Evolutionary conservation across 805 yeast species (phyloP), one percentile per base, ranked within the genome.

Genomic region (Kazachstania bromeliacearum): DNA sequence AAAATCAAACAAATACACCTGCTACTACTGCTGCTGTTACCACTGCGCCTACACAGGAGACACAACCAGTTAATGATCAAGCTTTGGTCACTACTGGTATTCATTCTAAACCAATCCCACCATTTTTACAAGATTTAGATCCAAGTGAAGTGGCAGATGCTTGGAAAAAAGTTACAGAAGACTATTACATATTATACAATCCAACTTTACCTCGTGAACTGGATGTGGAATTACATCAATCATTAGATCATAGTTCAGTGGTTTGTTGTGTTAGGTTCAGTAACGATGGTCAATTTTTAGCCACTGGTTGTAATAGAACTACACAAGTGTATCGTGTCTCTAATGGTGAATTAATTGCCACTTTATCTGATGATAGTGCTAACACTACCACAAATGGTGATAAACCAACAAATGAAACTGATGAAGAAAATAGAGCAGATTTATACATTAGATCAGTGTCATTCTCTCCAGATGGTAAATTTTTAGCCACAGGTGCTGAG

Each of bases 211-310:
- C 82, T 34, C 73, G 75, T 44, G 63, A 67, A 28, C 72, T 85
- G 40, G 96, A 89, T 54, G 88, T 89, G 34, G 92, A 87, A 34
- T 70, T 89, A 44, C 84, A 87, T 48, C 92, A 83, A 55, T 80
- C 95, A 10, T 73, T 89, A 48, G 94, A 84, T 56, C 97, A 92
- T 65, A 73, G 87, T 12, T 82, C 95, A 2, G 97, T 89, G 31
- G 97, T 89, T 34, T 92, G 97, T 67, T 89, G 97, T 62, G 97
- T 89, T 40, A 73, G 94, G 43, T 89, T 92, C 67, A 78, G 88
- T 40, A 77, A 77, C 45, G 95, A 85, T 58, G 97, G 97, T 44
- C 81, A 83, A 63, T 84, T 75, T 55, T 69, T 89, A 48, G 98
- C 97, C 18, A 89, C 97, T 12, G 98, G 98, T 33, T 88, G 96